Percentiles rank a stretch among this genome's conserved stretches.
phyloP scores from a whole-genome alignment of 345 rosid genomes.

The Eucalyptus microcorys region DNA sequence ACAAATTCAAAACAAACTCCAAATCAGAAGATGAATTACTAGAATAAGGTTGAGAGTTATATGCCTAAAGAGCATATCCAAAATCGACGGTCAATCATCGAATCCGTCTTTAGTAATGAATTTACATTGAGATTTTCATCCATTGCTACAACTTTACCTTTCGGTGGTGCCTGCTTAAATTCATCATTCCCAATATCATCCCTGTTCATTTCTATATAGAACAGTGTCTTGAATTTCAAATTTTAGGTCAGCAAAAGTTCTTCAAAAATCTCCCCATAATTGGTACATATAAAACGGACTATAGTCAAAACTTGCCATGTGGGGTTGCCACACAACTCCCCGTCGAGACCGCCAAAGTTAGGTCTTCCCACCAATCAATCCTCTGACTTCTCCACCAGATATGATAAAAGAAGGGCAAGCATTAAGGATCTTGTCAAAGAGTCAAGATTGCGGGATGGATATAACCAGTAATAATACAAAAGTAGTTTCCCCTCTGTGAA shows the following conservation, averaged over 20 bases:
- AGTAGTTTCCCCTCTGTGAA: neutral
- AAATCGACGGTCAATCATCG: accelerated
- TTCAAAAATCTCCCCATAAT: neutral
- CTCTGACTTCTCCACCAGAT: neutral
- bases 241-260: neutral
- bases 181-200: too few relatives aligned
- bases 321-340: neutral
- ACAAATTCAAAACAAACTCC: too few relatives aligned
- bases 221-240: neutral
- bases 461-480: neutral
- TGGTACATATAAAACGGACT: neutral
- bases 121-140: too few relatives aligned
- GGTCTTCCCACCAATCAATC: neutral
- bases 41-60: too few relatives aligned
- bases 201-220: neutral
- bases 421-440: neutral
- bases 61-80: too few relatives aligned
- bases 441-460: neutral
- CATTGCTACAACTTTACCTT: too few relatives aligned
- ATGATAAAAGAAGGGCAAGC: neutral
- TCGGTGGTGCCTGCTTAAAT: too few relatives aligned
- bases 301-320: neutral
- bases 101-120: too few relatives aligned
- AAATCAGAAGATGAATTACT: too few relatives aligned
- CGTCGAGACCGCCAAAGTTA: neutral